These are phyloP conservation scores for Sphenostylis stenocarpa DNA, from an alignment of 306 rosid genomes.

Conservation along the genomic window DNA sequence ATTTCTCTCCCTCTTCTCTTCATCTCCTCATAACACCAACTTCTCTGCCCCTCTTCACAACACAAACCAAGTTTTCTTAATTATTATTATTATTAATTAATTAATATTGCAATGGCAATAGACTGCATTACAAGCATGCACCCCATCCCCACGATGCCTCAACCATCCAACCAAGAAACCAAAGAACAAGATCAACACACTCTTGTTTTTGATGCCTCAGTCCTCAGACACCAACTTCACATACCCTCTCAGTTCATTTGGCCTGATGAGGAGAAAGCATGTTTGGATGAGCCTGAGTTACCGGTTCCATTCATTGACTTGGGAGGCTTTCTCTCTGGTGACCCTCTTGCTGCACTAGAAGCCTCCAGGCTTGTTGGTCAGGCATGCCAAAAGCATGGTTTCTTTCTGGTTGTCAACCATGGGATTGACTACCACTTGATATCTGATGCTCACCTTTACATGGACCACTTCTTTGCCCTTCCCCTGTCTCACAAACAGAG, in stretches of 20 bases:
- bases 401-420: conserved; percentile 83
- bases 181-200: conserved; percentile 27
- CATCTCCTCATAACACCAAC: conserved; percentile 7
- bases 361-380: conserved; percentile 67
- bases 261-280: conserved; percentile 85
- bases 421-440: conserved; percentile 62
- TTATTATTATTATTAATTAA: background rate
- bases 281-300: conserved; percentile 47
- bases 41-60: background rate
- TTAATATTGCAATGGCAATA: conserved; percentile 61
- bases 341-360: conserved; percentile 48
- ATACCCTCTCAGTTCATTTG: conserved; percentile 81
- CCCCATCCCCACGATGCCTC: conserved; percentile 41
- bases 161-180: conserved; percentile 30
- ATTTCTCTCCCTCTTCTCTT: conserved; percentile 8
- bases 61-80: background rate
- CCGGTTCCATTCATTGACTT: conserved; percentile 68
- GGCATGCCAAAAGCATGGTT: conserved; percentile 88
- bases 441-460: conserved; percentile 63
- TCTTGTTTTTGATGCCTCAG: conserved; percentile 74
- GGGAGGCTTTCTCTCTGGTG: conserved; percentile 66
- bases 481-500: conserved; percentile 82
- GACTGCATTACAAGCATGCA: conserved; percentile 42
- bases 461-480: conserved; percentile 70
- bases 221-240: conserved; percentile 47